A percentile compares a stretch with the other conserved stretches of the same genome.
These are phyloP conservation scores for Theobroma grandiflorum DNA, from an alignment of 441 rosid genomes.

Conservation along the genomic window DNA sequence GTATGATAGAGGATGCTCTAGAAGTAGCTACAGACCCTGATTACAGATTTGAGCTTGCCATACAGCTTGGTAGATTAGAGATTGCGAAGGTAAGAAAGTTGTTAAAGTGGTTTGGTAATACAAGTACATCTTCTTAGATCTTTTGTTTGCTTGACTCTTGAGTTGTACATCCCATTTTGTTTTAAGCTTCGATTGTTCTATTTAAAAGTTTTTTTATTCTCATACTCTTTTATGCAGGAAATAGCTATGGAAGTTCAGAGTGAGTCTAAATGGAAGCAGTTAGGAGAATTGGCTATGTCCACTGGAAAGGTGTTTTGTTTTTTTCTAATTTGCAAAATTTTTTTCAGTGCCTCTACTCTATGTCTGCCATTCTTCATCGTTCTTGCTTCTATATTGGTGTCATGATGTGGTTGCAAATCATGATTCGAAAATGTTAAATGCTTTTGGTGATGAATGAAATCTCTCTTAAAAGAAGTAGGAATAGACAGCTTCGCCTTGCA, in stretches of 20 bases:
- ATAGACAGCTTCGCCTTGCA: neutral
- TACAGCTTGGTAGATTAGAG: constrained; percentile 93
- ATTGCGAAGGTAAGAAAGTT: constrained; percentile 75
- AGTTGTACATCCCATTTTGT: constrained; percentile 6
- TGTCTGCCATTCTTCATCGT: constrained; percentile 2
- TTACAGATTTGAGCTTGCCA: constrained; percentile 94
- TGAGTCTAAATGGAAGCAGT: constrained; percentile 97
- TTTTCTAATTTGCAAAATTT: neutral
- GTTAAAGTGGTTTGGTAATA: neutral
- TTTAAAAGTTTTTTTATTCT: constrained; percentile 12
- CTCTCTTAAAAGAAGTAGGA: neutral
- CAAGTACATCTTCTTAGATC: constrained; percentile 9
- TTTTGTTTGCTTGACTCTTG: constrained; percentile 21
- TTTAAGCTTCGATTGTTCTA: neutral
- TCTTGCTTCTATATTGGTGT: neutral
- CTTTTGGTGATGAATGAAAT: constrained; percentile 11
- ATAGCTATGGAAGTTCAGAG: constrained; percentile 85
- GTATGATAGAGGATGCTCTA: constrained; percentile 94
- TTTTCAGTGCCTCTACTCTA: neutral
- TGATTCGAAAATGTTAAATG: neutral
- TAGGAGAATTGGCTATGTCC: constrained; percentile 98
- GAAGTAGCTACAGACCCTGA: constrained; percentile 99
- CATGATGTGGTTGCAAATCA: constrained; percentile 5
- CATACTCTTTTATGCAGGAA: constrained; percentile 56
- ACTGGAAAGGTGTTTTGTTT: constrained; percentile 74